Conservation (phyloP, 352 stramenopile genomes). For the Pythium aquatile region DNA sequence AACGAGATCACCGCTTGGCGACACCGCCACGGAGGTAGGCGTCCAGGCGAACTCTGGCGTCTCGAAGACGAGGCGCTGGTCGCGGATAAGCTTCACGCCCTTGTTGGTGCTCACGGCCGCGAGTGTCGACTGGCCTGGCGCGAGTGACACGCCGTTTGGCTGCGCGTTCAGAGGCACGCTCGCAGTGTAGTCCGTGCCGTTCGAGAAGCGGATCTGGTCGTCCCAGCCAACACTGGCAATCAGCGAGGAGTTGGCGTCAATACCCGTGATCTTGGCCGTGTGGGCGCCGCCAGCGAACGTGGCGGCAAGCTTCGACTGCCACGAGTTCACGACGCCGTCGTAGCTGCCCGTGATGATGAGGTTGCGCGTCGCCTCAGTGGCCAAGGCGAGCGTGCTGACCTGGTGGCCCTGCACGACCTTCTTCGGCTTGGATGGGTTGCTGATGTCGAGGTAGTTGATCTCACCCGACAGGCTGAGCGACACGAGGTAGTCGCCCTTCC, state of each 20-base stretch:
- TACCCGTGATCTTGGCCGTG: slow-evolving; percentile 81
- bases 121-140: slow-evolving; percentile 42
- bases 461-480: slow-evolving; percentile 85
- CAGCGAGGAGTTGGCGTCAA: slow-evolving; percentile 55
- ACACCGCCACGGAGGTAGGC: slow-evolving; percentile 74
- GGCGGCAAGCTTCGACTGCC: slow-evolving; percentile 65
- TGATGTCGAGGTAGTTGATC: slow-evolving; percentile 75
- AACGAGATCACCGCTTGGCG: slow-evolving; percentile 63
- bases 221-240: slow-evolving; percentile 91
- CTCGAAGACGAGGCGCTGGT: slow-evolving; percentile 72
- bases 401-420: slow-evolving; percentile 89
- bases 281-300: slow-evolving; percentile 43
- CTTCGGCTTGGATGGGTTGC: slow-evolving; percentile 68
- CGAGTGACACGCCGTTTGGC: slow-evolving; percentile 65
- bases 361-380: slow-evolving; percentile 63
- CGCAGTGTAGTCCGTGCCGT: slow-evolving; percentile 54
- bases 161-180: slow-evolving; percentile 66
- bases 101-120: slow-evolving; percentile 78
- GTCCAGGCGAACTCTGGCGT: slow-evolving; percentile 78
- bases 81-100: slow-evolving; percentile 74
- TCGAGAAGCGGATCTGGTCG: slow-evolving; percentile 81
- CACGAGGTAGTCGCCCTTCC: slow-evolving; percentile 74
- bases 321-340: slow-evolving; percentile 92
- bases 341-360: slow-evolving; percentile 93
- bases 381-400: slow-evolving; percentile 89